Base-by-base conservation (phyloP, 805 yeast species). In the Candida lessepsii region DNA sequence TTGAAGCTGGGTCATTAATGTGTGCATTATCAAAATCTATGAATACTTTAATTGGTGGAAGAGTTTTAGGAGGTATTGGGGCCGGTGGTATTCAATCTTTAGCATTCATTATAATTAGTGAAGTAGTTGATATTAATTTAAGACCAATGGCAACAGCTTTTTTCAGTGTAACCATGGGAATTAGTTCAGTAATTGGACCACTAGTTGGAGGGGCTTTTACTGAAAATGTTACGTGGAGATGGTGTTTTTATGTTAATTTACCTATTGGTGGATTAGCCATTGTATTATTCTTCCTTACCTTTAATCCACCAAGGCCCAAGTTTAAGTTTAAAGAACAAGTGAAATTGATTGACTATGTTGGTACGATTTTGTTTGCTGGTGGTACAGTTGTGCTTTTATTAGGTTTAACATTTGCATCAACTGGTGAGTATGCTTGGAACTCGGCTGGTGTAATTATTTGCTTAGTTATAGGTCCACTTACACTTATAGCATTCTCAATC, bases 181-280 rank as follows among this genome's bases (percentile, higher is more conserved):
- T 73, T 4, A 71, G 81, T 1, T 65, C 76, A 3, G 76, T 75
- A 4, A 46, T 67, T 13, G 87, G 87, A 1, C 87, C 88, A 0
- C 56, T 80, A 14, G 53, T 82, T 17, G 87, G 86, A 10, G 87
- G 87, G 34, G 79, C 78, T 0, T 73, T 83, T 44, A 70, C 85
- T 2, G 54, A 73, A 2, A 58, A 70, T 33, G 76, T 70, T 8
- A 58, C 76, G n/a, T 83, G 88, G 88, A 67, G 88, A 53, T 82
- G 88, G 87, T 77, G 85, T 51, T 83, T 81, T 54, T 83, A 78
- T 56, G 67, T 83, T 47, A 83, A 82, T 53, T 57, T 83, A 26
- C 86, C 86, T 2, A 57, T 81, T 29, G 85, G 86, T 11, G 86
- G 81, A 1, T 42, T 65, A 1, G 73, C 79, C 0, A 46, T 64